Percentiles rank a stretch among this genome's conserved stretches.
Conservation (phyloP, 164 flowering plant species). For the Tinospora cordifolia region DNA sequence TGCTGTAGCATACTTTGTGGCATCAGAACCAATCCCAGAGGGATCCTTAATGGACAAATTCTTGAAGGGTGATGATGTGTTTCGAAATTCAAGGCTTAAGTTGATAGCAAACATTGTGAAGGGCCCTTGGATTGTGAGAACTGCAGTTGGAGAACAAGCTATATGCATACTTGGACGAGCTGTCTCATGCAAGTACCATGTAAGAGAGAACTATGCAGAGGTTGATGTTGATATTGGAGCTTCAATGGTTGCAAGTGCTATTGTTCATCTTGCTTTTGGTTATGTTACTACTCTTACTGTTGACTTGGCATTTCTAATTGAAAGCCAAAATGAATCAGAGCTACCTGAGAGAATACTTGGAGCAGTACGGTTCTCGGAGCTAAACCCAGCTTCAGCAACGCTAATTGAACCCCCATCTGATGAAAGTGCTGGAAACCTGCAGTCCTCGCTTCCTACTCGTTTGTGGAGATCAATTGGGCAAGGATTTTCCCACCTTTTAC, state of each 20-base stretch:
- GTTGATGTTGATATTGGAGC: constrained; percentile 86
- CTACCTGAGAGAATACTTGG: constrained; percentile 81
- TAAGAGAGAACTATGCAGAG: constrained; percentile 52
- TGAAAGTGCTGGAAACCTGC: constrained; percentile 23
- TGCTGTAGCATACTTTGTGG: constrained; percentile 70
- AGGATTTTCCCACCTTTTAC: constrained; percentile 58
- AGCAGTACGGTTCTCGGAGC: constrained; percentile 75
- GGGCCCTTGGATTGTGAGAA: constrained; percentile 92
- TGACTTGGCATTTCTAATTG: constrained; percentile 84
- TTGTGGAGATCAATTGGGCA: constrained; percentile 76
- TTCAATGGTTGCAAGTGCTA: constrained; percentile 87
- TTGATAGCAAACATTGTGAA: constrained; percentile 82
- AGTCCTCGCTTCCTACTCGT: constrained; percentile 43
- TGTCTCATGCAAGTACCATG: constrained; percentile 58
- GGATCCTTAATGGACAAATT: constrained; percentile 66
- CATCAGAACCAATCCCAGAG: constrained; percentile 43
- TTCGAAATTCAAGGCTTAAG: constrained; percentile 70
- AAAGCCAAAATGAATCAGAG: constrained; percentile 68
- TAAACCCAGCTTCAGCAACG: constrained; percentile 62
- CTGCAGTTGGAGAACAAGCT: constrained; percentile 93
- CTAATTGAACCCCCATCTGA: constrained; percentile 32
- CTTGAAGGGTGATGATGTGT: constrained; percentile 69
- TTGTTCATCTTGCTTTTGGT: constrained; percentile 86
- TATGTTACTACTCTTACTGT: constrained; percentile 75
- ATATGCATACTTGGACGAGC: constrained; percentile 83